phyloP scores from a whole-genome alignment of 2,329 filamentous ascomycete genomes.

The Phialophora chinensis region DNA sequence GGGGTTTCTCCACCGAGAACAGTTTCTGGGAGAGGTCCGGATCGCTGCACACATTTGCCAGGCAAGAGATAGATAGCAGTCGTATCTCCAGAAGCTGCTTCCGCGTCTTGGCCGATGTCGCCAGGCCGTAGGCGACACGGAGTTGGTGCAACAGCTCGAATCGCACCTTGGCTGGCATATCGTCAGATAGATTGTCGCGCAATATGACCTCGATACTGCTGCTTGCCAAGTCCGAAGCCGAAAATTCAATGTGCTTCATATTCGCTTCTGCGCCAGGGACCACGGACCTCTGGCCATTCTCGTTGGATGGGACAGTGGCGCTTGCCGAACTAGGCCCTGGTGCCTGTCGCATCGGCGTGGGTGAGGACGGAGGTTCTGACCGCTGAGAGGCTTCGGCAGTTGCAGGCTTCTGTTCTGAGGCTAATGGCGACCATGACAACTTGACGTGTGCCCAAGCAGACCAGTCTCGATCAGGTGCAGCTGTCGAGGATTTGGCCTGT shows the following conservation, averaged over 20 bases:
- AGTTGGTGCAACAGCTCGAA: slow-evolving; percentile 87
- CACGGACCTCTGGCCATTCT: slow-evolving; percentile 57
- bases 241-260: slow-evolving; percentile 30
- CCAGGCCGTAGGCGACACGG: slow-evolving; percentile 80
- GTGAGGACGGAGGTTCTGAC: slow-evolving; percentile 67
- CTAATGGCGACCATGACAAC: slow-evolving; percentile 74
- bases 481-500: slow-evolving; percentile 41
- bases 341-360: slow-evolving; percentile 74
- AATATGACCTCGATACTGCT: slow-evolving; percentile 47
- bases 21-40: slow-evolving; percentile 83
- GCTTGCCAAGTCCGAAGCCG: slow-evolving; percentile 28
- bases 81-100: slow-evolving; percentile 80
- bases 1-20: slow-evolving; percentile 82
- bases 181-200: slow-evolving; percentile 53
- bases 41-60: slow-evolving; percentile 88
- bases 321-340: slow-evolving; percentile 57
- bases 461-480: slow-evolving; percentile 58
- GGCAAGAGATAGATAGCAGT: slow-evolving; percentile 83
- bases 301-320: slow-evolving; percentile 44
- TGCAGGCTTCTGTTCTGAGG: slow-evolving; percentile 37
- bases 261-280: background rate
- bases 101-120: slow-evolving; percentile 67
- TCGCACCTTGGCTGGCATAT: slow-evolving; percentile 73
- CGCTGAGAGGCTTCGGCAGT: slow-evolving; percentile 38
- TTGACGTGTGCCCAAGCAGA: slow-evolving; percentile 81